phyloP scores from a whole-genome alignment of 1,284 basidiomycete species.

The Dichomitus squalens region DNA sequence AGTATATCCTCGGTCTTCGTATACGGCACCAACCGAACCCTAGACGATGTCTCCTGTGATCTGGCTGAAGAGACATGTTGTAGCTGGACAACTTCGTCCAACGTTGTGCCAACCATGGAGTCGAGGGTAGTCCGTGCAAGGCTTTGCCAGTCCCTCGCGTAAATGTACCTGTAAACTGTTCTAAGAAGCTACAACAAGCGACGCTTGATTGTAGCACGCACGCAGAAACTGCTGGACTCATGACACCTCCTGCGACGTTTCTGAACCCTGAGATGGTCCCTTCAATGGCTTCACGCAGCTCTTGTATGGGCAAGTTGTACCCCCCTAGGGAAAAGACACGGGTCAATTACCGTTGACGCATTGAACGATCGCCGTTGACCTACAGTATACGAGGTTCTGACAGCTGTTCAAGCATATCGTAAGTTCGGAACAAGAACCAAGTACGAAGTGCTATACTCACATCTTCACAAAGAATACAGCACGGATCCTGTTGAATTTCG shows the following conservation, averaged over 20 bases:
- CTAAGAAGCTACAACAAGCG: not conserved
- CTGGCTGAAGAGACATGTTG: constrained; percentile 16
- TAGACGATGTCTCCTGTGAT: not conserved
- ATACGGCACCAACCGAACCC: not conserved
- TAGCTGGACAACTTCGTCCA: constrained; percentile 46
- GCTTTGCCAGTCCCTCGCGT: constrained; percentile 37
- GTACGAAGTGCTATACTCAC: constrained; percentile 37
- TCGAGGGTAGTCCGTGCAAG: constrained; percentile 35
- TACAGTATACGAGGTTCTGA: constrained; percentile 29
- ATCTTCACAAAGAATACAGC: constrained; percentile 42
- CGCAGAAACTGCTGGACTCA: not conserved
- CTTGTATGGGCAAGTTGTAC: not conserved
- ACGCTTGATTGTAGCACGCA: not conserved
- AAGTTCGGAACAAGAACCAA: not conserved
- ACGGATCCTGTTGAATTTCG: constrained; percentile 23
- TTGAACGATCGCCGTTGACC: constrained; percentile 15
- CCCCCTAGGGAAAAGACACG: not conserved
- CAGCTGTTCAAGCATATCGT: not conserved
- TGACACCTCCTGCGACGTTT: not conserved
- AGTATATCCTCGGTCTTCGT: not conserved
- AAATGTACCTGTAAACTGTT: constrained; percentile 36
- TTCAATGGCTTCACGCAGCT: not conserved
- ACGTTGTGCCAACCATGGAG: constrained; percentile 27
- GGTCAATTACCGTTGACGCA: not conserved
- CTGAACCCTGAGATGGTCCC: not conserved